Conservation (phyloP, 176 grass and related monocot species). For the Cocos nucifera region DNA sequence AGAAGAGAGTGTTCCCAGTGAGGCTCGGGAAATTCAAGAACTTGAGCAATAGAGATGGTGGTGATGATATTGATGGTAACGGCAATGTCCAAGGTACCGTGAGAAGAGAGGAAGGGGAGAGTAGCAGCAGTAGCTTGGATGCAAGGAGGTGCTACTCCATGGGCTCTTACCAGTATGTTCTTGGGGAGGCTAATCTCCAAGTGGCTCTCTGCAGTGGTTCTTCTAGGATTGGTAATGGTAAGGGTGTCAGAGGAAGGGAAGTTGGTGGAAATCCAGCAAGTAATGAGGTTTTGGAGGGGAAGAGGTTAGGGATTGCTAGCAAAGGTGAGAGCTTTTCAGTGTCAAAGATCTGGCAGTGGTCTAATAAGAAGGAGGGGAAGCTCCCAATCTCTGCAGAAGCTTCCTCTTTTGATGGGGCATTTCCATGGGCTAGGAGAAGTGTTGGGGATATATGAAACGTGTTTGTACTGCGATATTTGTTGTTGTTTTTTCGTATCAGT, state of each 20-base stretch:
- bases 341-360: slow-evolving; percentile 97
- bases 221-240: slow-evolving; percentile 17
- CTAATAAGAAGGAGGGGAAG: slow-evolving; percentile 43
- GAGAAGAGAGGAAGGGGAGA: slow-evolving; percentile 50
- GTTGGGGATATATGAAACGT: slow-evolving; percentile 1
- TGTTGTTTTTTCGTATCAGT: neutral
- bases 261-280: neutral
- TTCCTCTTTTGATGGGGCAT: slow-evolving; percentile 32
- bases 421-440: slow-evolving; percentile 35
- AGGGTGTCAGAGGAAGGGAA: slow-evolving; percentile 3
- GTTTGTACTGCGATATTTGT: neutral
- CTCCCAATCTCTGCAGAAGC: slow-evolving; percentile 42
- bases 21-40: slow-evolving; percentile 81
- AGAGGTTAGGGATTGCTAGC: slow-evolving; percentile 49
- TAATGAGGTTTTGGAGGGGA: slow-evolving; percentile 31
- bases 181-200: slow-evolving; percentile 40
- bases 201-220: slow-evolving; percentile 32
- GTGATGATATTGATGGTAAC: slow-evolving; percentile 1
- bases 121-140: slow-evolving; percentile 46
- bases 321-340: slow-evolving; percentile 93
- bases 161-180: slow-evolving; percentile 76
- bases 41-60: slow-evolving; percentile 17
- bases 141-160: slow-evolving; percentile 74
- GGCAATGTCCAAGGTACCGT: neutral
- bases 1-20: slow-evolving; percentile 47